Evolutionary conservation across 805 yeast species (phyloP), one percentile per base, ranked within the genome.

Genomic region (Candida yuanshanica): DNA sequence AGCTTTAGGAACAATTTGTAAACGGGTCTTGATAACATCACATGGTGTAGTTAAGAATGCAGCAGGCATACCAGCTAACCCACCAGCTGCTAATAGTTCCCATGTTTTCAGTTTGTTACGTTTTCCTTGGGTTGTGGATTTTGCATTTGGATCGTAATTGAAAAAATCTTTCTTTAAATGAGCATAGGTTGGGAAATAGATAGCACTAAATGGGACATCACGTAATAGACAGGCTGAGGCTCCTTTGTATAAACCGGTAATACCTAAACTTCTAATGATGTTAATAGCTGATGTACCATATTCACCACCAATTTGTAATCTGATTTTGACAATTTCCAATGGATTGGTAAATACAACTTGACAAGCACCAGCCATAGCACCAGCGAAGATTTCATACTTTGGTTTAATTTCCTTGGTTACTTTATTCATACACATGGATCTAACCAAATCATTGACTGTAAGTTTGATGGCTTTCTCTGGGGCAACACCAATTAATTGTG

Each of bases 391-490:
- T 64, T 91, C 98, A 72, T 83, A 74, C 22, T 65, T 60, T 50
- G 75, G 49, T 3, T 77, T 62, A 37, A 80, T 67, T 24, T 69
- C 59, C 41, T 79, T 81, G 12, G 71, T 66, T 20, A 66, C 50
- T 42, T 58, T 61, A 46, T 69, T 69, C n/a, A 86, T 73, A 47
- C 91, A 80, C 41, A 77, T 70, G 22, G 81, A 80, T 55, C 98
- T 77, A 43, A 89, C 81, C 42, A 85, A 68, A 60, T 91, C 99
- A 64, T 91, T 91, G 31, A 91, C 95, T 0, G 98, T 90, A 50
- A 91, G 76, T 66, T 91, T 91, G 56, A 91, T 91, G 34, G 98
- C 98, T 69, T 91, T 91, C 63, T 91, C 99, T 2, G 99, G 99
- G 0, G 98, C 98, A 38, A 91, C 98, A 51, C 99, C 99, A 37